Evolutionary conservation across 306 rosid genomes (phyloP).

Genomic region (Cyamopsis tetragonoloba): DNA sequence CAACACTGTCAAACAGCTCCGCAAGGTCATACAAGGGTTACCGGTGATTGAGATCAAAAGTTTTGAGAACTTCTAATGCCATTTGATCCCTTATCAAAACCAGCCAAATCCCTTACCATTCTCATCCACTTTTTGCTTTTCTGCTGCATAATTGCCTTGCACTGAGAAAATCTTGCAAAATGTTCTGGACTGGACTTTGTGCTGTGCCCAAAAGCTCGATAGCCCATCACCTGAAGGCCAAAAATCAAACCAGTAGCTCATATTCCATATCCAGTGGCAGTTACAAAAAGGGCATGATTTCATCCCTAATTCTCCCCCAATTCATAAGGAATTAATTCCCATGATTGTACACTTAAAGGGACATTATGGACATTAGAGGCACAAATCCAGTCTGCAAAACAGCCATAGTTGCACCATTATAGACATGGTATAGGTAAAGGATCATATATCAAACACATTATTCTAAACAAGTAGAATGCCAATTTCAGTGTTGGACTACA

Average conservation of each 20-base stretch:
- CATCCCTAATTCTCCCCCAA: too few relatives aligned
- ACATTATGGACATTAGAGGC: too few relatives aligned
- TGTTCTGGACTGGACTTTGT: neutral
- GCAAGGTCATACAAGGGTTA: neutral
- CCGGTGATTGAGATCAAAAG: too few relatives aligned
- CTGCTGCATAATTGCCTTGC: neutral
- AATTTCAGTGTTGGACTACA: too few relatives aligned
- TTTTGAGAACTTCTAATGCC: too few relatives aligned
- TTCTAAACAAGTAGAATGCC: too few relatives aligned
- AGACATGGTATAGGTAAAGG: too few relatives aligned
- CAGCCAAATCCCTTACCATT: neutral
- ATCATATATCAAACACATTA: too few relatives aligned
- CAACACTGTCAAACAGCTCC: neutral
- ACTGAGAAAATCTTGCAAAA: neutral
- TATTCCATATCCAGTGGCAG: neutral
- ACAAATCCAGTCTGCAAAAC: too few relatives aligned
- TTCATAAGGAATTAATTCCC: too few relatives aligned
- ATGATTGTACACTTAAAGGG: too few relatives aligned
- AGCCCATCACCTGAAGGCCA: neutral
- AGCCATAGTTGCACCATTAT: too few relatives aligned
- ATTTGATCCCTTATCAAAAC: neutral
- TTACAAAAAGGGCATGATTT: neutral
- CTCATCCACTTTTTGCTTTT: neutral
- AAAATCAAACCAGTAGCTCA: neutral
- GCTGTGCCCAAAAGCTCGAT: neutral